phyloP scores from a whole-genome alignment of 495 filamentous ascomycete genomes.

The Cercophora scortea region DNA sequence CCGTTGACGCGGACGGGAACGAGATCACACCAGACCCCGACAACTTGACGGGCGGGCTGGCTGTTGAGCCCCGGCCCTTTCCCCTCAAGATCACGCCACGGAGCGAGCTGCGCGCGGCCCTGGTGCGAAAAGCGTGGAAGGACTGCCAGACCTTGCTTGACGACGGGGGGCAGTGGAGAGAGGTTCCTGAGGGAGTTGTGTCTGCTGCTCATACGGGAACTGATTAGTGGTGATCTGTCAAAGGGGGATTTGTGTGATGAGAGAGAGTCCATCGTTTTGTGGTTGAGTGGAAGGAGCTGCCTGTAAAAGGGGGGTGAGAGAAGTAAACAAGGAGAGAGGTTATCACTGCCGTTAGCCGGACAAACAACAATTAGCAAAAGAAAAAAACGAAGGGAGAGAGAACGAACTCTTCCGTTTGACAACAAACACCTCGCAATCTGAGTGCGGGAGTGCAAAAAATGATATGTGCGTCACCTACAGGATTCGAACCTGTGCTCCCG shows the following conservation, averaged over 20 bases:
- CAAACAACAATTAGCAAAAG: neutral
- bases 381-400: neutral
- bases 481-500: conserved; percentile 22
- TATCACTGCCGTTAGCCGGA: no score
- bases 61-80: conserved; percentile 13
- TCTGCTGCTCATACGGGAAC: no score
- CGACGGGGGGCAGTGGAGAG: conserved; percentile 12
- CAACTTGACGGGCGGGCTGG: conserved; percentile 20
- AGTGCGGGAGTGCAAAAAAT: no score
- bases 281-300: no score
- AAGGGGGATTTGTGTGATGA: neutral
- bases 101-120: conserved; percentile 7
- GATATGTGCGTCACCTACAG: conserved; percentile 12
- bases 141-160: conserved; percentile 16
- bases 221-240: neutral
- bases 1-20: conserved; percentile 14
- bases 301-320: no score
- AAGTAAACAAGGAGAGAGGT: no score
- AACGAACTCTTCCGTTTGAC: no score
- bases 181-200: conserved; percentile 11
- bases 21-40: conserved; percentile 23
- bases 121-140: conserved; percentile 15
- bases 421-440: no score
- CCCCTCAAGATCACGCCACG: conserved; percentile 10
- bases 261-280: no score